Percentiles rank a stretch among this genome's conserved stretches.
phyloP scores from a whole-genome alignment of 139 green algal genomes.

The Chlamydomonas asymmetrica region DNA sequence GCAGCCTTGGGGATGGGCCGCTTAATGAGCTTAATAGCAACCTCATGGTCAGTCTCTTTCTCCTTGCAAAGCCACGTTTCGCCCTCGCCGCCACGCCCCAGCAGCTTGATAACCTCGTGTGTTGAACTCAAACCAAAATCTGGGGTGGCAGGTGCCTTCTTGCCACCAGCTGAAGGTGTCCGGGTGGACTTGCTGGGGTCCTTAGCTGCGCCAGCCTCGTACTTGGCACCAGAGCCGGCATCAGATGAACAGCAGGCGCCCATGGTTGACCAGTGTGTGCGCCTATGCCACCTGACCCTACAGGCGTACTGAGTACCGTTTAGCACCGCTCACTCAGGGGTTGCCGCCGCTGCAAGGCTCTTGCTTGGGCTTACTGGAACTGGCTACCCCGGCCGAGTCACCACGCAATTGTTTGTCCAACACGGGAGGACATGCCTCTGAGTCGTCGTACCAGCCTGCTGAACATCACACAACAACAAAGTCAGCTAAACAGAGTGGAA shows the following conservation, averaged over 20 bases:
- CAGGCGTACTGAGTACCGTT: too few relatives aligned
- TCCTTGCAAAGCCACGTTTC: constrained; percentile 60
- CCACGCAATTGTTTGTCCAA: too few relatives aligned
- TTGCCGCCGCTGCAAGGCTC: too few relatives aligned
- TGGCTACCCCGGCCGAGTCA: too few relatives aligned
- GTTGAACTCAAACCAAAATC: constrained; percentile 52
- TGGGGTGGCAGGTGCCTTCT: constrained; percentile 19
- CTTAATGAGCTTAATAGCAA: constrained; percentile 67
- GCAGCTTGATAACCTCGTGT: constrained; percentile 52
- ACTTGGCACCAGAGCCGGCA: background rate
- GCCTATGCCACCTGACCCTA: too few relatives aligned
- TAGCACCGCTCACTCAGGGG: too few relatives aligned
- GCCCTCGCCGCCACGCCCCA: constrained; percentile 57
- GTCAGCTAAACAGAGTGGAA: too few relatives aligned
- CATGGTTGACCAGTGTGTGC: too few relatives aligned
- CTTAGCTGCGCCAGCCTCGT: constrained; percentile 12
- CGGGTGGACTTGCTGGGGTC: background rate
- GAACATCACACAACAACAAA: too few relatives aligned
- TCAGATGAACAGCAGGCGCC: constrained; percentile 19
- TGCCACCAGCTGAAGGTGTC: background rate
- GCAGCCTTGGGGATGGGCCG: constrained; percentile 59
- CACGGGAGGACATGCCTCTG: too few relatives aligned
- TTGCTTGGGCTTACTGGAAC: too few relatives aligned
- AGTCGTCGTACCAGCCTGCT: too few relatives aligned
- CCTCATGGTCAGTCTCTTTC: constrained; percentile 36